Percentiles rank a stretch among this genome's conserved stretches.
These are phyloP conservation scores for Dunaliella sp. DNA, from an alignment of 139 green algal species.

Conservation along the genomic window DNA sequence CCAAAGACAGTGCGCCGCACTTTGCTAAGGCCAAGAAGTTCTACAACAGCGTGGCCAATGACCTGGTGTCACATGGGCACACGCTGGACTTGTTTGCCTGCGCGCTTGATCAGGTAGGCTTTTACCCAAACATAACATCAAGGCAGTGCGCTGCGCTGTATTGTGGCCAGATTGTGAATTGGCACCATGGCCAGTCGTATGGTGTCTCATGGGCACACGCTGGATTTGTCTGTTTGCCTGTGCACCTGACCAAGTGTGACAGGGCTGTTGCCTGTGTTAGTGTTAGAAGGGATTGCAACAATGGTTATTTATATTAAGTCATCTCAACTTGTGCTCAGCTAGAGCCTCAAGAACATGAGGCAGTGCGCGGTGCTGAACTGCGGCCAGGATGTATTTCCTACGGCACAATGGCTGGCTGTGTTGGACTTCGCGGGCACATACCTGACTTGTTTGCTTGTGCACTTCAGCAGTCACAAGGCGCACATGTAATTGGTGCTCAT, in stretches of 20 bases:
- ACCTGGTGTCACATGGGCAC: slow-evolving; percentile 85
- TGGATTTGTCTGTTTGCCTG: slow-evolving; percentile 43
- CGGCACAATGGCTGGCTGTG: too few relatives aligned
- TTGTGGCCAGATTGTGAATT: slow-evolving; percentile 90
- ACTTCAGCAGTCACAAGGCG: slow-evolving; percentile 96
- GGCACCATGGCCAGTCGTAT: slow-evolving; percentile 73
- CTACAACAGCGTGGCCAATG: slow-evolving; percentile 77
- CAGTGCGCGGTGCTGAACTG: too few relatives aligned
- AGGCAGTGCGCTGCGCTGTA: slow-evolving; percentile 80
- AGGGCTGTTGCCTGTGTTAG: slow-evolving; percentile 4
- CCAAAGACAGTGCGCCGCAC: slow-evolving; percentile 85
- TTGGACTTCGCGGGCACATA: too few relatives aligned
- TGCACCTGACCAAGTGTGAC: background rate
- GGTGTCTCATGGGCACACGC: slow-evolving; percentile 80
- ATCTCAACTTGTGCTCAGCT: too few relatives aligned
- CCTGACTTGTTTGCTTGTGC: slow-evolving; percentile 95
- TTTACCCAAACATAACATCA: slow-evolving; percentile 41
- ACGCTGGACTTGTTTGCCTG: slow-evolving; percentile 93
- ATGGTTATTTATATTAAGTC: too few relatives aligned
- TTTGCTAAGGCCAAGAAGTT: slow-evolving; percentile 89
- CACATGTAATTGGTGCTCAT: too few relatives aligned
- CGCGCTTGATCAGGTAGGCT: slow-evolving; percentile 89
- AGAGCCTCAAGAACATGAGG: too few relatives aligned
- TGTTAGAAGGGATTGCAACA: too few relatives aligned
- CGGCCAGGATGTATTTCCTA: too few relatives aligned